Conservation (phyloP, 306 rosid genomes). For the Dicorynia guianensis region DNA sequence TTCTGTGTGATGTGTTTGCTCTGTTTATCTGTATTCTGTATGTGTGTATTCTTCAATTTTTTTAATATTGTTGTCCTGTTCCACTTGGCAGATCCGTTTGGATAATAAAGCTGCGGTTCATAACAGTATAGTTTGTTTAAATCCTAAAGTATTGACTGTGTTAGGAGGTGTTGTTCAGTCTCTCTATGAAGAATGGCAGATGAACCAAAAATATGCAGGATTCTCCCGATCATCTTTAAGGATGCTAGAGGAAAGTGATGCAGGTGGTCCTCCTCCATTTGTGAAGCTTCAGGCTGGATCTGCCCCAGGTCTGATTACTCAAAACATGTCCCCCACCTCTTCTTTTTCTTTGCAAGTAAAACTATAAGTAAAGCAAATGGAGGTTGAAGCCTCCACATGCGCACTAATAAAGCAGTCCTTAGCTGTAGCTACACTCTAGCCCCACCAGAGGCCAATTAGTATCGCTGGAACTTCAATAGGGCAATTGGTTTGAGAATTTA, state of each 20-base stretch:
- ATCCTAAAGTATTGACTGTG: constrained; percentile 66
- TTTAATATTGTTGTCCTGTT: constrained; percentile 28
- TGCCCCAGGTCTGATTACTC: constrained; percentile 40
- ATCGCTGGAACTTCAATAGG: neutral
- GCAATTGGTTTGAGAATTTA: neutral
- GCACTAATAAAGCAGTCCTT: neutral
- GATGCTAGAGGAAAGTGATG: constrained; percentile 61
- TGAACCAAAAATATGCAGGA: constrained; percentile 86
- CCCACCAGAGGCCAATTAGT: neutral
- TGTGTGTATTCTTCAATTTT: constrained; percentile 14
- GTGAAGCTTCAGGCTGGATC: constrained; percentile 89
- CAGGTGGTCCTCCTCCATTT: constrained; percentile 88
- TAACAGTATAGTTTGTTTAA: constrained; percentile 75
- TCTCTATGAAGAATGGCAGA: constrained; percentile 91
- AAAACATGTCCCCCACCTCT: constrained; percentile 4
- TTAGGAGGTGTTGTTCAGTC: constrained; percentile 87
- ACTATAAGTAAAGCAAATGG: neutral
- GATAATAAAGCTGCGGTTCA: constrained; percentile 71
- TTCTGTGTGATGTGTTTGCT: constrained; percentile 4
- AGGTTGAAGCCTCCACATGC: neutral
- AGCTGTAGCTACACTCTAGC: neutral
- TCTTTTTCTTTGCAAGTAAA: constrained; percentile 7
- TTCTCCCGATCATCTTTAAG: constrained; percentile 71
- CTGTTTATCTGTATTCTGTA: constrained; percentile 8
- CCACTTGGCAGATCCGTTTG: constrained; percentile 72